Percentiles rank a stretch among this genome's conserved stretches.
Conservation (phyloP, 2,329 filamentous ascomycete species). For the Juglanconis oblonga region DNA sequence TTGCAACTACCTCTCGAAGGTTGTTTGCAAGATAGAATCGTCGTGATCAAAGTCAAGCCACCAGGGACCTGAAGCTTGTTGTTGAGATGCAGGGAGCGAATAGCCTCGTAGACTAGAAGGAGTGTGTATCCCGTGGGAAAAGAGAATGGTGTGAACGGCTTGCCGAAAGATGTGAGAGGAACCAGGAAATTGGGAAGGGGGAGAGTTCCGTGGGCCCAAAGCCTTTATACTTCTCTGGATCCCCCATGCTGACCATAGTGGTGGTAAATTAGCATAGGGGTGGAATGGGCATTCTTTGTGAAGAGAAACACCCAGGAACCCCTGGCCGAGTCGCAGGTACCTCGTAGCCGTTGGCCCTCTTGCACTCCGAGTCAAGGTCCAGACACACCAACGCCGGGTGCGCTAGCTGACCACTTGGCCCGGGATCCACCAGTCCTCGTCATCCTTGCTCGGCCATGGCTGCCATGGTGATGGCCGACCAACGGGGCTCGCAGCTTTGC, state of each 20-base stretch:
- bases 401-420: conserved; percentile 6
- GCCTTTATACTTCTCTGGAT: conserved; percentile 12
- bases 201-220: conserved; percentile 6
- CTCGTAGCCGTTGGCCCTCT: conserved; percentile 4
- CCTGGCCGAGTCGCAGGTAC: conserved; percentile 9
- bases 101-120: conserved; percentile 16
- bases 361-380: conserved; percentile 6
- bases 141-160: conserved; percentile 16
- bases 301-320: conserved; percentile 10
- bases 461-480: neutral
- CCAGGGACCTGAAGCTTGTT: conserved; percentile 11
- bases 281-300: conserved; percentile 11
- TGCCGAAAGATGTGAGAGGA: conserved; percentile 7
- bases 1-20: conserved; percentile 10
- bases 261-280: conserved; percentile 3
- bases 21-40: neutral
- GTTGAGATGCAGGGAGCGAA: conserved; percentile 15
- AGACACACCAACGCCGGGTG: conserved; percentile 10
- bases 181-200: neutral
- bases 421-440: neutral
- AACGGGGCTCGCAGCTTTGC: neutral
- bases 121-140: conserved; percentile 4
- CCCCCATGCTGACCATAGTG: neutral
- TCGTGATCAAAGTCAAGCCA: conserved; percentile 15
- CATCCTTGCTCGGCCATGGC: neutral